Percentiles rank a stretch among this genome's conserved stretches.
These are phyloP conservation scores for Daldinia decipiens DNA, from an alignment of 495 filamentous ascomycete genomes.

Conservation along the genomic window DNA sequence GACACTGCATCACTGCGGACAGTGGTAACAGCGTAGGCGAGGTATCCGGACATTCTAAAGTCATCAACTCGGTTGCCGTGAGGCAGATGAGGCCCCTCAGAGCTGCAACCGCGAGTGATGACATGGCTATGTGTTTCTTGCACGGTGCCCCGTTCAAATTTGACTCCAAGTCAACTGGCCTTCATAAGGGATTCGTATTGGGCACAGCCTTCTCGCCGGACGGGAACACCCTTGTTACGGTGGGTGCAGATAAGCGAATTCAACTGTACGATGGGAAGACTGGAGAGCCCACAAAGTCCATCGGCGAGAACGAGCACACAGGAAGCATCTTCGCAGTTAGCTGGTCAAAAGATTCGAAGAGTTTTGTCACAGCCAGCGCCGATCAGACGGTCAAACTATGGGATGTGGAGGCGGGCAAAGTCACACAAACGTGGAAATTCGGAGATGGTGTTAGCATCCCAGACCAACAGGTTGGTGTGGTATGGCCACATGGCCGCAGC, in stretches of 20 bases:
- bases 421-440: slow-evolving; percentile 82
- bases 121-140: slow-evolving; percentile 88
- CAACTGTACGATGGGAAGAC: slow-evolving; percentile 96
- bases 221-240: slow-evolving; percentile 82
- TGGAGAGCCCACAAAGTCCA: slow-evolving; percentile 77
- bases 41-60: slow-evolving; percentile 87
- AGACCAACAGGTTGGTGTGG: slow-evolving; percentile 94
- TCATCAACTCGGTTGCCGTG: slow-evolving; percentile 91
- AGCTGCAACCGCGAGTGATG: slow-evolving; percentile 90
- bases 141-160: slow-evolving; percentile 97
- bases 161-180: slow-evolving; percentile 72
- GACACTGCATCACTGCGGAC: slow-evolving; percentile 94
- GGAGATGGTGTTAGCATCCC: slow-evolving; percentile 77
- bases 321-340: slow-evolving; percentile 93
- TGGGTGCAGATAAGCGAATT: slow-evolving; percentile 88
- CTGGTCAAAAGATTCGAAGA: slow-evolving; percentile 89
- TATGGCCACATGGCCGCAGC: slow-evolving; percentile 84
- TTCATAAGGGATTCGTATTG: slow-evolving; percentile 89
- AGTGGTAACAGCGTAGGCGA: slow-evolving; percentile 96
- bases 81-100: slow-evolving; percentile 88
- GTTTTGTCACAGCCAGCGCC: slow-evolving; percentile 89
- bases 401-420: slow-evolving; percentile 84
- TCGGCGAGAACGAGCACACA: slow-evolving; percentile 84
- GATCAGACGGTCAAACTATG: slow-evolving; percentile 91
- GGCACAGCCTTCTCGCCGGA: slow-evolving; percentile 92